Percentiles rank a stretch among this genome's conserved stretches.
Evolutionary conservation across 2,329 filamentous ascomycete species (phyloP).

Genomic region (Colletotrichum endophyticum): DNA sequence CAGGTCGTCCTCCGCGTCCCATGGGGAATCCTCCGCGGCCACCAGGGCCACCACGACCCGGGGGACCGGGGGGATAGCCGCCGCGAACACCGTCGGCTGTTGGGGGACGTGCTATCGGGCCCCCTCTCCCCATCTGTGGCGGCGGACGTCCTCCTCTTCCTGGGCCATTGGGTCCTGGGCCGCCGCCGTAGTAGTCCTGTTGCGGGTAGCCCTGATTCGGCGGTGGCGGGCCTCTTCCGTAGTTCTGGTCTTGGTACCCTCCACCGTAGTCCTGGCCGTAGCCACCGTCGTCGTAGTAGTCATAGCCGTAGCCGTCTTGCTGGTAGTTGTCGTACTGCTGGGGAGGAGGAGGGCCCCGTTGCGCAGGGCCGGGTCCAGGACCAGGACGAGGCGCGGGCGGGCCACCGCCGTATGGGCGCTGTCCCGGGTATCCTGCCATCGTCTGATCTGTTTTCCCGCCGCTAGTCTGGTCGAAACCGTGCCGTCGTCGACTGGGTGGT

Average conservation of each 20-base stretch:
- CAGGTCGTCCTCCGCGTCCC: constrained; percentile 44
- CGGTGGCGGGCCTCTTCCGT: constrained; percentile 42
- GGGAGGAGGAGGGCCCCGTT: constrained; percentile 35
- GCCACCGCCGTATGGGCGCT: constrained; percentile 53
- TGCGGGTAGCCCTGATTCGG: constrained; percentile 43
- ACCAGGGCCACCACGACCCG: constrained; percentile 35
- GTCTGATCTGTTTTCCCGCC: not conserved
- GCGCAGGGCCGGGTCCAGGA: constrained; percentile 25
- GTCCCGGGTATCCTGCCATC: constrained; percentile 39
- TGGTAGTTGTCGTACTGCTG: constrained; percentile 52
- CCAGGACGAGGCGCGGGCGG: constrained; percentile 45
- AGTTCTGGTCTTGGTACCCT: constrained; percentile 50
- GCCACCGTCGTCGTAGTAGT: constrained; percentile 46
- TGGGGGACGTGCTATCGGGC: constrained; percentile 46
- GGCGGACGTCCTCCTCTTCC: constrained; percentile 46
- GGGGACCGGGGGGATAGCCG: constrained; percentile 43
- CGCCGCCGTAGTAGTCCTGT: constrained; percentile 50
- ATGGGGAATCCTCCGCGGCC: constrained; percentile 36
- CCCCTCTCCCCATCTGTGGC: constrained; percentile 49
- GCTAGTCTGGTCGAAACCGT: not conserved
- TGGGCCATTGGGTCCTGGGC: constrained; percentile 37
- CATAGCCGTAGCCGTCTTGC: constrained; percentile 47
- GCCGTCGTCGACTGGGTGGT: not conserved
- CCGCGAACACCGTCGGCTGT: constrained; percentile 41
- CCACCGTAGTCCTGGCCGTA: constrained; percentile 42